phyloP scores from a whole-genome alignment of 164 flowering plant species.

The Buxus sempervirens region DNA sequence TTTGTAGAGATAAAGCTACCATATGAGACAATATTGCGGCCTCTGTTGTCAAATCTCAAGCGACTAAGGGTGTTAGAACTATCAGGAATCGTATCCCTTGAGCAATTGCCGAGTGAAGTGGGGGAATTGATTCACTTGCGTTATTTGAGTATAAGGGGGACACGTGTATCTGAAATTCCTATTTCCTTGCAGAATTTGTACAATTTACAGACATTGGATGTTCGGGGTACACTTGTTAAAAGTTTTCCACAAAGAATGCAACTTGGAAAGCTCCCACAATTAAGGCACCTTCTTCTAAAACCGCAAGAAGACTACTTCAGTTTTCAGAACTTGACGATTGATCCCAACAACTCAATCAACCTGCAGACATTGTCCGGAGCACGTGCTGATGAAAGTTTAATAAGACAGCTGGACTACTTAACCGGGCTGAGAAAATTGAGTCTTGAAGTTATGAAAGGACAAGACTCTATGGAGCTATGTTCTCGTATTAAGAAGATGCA shows the following conservation, averaged over 20 bases:
- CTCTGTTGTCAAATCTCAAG: neutral
- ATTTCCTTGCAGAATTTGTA: slow-evolving; percentile 1
- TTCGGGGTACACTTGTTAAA: neutral
- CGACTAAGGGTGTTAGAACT: slow-evolving; percentile 13
- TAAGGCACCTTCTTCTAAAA: slow-evolving; percentile 8
- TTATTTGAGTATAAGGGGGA: slow-evolving; percentile 8
- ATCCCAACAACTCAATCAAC: neutral
- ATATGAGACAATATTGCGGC: neutral
- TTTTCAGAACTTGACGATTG: too few relatives aligned
- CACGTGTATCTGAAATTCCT: slow-evolving; percentile 3
- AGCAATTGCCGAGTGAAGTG: slow-evolving; percentile 14
- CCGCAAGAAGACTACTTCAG: too few relatives aligned
- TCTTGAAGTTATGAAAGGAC: neutral
- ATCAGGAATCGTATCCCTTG: neutral
- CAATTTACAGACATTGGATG: slow-evolving; percentile 13
- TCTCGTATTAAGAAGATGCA: neutral
- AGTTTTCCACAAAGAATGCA: slow-evolving; percentile 1
- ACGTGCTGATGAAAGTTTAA: neutral
- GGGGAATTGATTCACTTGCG: slow-evolving; percentile 14
- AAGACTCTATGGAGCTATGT: neutral
- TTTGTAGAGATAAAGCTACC: neutral
- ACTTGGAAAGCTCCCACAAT: neutral
- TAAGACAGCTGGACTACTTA: neutral
- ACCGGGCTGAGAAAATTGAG: slow-evolving; percentile 2
- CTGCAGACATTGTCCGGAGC: slow-evolving; percentile 6